A percentile compares a stretch with the other conserved stretches of the same genome.
Conservation (phyloP, 2,329 filamentous ascomycete species). For the Boeremia exigua region DNA sequence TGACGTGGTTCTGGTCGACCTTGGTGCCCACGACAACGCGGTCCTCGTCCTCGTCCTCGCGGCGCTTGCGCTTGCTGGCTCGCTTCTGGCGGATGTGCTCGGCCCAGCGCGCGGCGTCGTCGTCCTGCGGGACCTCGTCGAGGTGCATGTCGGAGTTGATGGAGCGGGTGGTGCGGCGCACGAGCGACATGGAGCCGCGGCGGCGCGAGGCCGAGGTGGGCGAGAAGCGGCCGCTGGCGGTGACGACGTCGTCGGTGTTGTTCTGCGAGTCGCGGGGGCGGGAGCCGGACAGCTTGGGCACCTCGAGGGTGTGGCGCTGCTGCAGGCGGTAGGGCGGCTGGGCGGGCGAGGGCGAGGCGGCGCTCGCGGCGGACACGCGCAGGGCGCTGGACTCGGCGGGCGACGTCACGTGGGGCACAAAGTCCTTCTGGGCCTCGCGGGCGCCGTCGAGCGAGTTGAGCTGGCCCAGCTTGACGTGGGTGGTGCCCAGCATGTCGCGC, state of each 20-base stretch:
- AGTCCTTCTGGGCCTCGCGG: slow-evolving; percentile 40
- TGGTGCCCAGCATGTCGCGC: slow-evolving; percentile 44
- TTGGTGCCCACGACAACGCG: slow-evolving; percentile 92
- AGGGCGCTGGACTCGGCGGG: slow-evolving; percentile 31
- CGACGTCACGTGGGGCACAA: slow-evolving; percentile 28
- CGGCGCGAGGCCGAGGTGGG: slow-evolving; percentile 69
- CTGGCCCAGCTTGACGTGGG: slow-evolving; percentile 46
- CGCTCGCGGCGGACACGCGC: slow-evolving; percentile 44
- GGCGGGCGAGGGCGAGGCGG: slow-evolving; percentile 57
- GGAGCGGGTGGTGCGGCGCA: slow-evolving; percentile 80
- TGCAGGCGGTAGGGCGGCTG: slow-evolving; percentile 67
- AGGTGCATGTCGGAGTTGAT: slow-evolving; percentile 82
- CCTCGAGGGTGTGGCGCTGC: slow-evolving; percentile 87
- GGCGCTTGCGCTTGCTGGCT: slow-evolving; percentile 81
- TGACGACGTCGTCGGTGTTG: slow-evolving; percentile 64
- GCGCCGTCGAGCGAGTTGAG: slow-evolving; percentile 33
- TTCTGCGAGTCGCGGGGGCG: slow-evolving; percentile 70
- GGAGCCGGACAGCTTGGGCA: slow-evolving; percentile 70
- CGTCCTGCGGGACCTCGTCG: slow-evolving; percentile 84
- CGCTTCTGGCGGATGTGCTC: slow-evolving; percentile 92
- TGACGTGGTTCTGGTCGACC: slow-evolving; percentile 95
- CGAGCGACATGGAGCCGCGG: slow-evolving; percentile 82
- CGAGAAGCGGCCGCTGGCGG: slow-evolving; percentile 82
- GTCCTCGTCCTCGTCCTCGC: slow-evolving; percentile 90
- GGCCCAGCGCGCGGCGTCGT: slow-evolving; percentile 89